Evolutionary conservation across 208 protist genomes (phyloP).

Genomic region (Balamuthia mandrillaris): DNA sequence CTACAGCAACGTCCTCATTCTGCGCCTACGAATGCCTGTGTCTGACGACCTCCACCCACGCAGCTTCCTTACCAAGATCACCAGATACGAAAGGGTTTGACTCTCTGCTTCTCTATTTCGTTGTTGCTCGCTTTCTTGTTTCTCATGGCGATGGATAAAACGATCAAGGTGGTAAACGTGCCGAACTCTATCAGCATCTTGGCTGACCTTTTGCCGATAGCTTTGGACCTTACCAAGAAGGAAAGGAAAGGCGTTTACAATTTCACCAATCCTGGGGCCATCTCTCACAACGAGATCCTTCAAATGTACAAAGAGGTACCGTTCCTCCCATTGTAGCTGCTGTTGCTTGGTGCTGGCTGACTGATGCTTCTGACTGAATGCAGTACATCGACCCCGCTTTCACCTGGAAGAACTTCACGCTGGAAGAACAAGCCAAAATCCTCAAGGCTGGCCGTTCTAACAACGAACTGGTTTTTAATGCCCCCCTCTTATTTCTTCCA

Average conservation of each 20-base stretch:
- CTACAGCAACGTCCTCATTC: slow-evolving; percentile 69
- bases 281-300: slow-evolving; percentile 73
- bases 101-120: background rate
- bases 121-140: background rate
- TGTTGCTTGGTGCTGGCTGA: background rate
- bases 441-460: slow-evolving; percentile 67
- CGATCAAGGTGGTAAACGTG: slow-evolving; percentile 60
- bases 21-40: slow-evolving; percentile 72
- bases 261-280: slow-evolving; percentile 71
- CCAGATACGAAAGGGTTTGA: slow-evolving; percentile 48
- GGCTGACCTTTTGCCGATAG: slow-evolving; percentile 63
- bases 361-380: background rate
- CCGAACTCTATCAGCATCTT: slow-evolving; percentile 71
- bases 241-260: slow-evolving; percentile 67
- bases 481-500: slow-evolving; percentile 46
- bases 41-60: slow-evolving; percentile 63
- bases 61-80: slow-evolving; percentile 73
- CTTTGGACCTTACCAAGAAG: slow-evolving; percentile 58
- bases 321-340: background rate
- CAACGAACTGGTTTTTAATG: slow-evolving; percentile 67
- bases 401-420: slow-evolving; percentile 61
- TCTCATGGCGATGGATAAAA: background rate
- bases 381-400: slow-evolving; percentile 65
- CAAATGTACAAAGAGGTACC: slow-evolving; percentile 63
- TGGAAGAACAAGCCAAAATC: slow-evolving; percentile 69